phyloP scores from a whole-genome alignment of 2,329 filamentous ascomycete genomes.

The Fusarium coicis region DNA sequence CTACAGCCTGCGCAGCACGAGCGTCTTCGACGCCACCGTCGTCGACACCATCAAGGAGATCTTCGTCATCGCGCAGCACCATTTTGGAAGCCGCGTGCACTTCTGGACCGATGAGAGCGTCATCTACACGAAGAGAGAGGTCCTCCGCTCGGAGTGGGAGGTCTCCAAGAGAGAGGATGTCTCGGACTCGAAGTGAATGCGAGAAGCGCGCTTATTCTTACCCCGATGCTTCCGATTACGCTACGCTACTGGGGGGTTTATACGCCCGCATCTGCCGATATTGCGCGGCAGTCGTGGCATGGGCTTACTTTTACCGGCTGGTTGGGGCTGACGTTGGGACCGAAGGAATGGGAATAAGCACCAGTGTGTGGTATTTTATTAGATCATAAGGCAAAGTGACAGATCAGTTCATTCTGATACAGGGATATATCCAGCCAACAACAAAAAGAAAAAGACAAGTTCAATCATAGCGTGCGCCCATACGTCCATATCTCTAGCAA shows the following conservation, averaged over 20 bases:
- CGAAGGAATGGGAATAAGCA: neutral
- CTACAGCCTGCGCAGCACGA: slow-evolving; percentile 1
- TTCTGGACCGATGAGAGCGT: neutral
- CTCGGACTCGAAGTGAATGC: neutral
- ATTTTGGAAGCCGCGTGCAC: neutral
- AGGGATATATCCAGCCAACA: slow-evolving; percentile 27
- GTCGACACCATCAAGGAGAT: neutral
- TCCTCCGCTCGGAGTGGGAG: neutral
- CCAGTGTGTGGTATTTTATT: neutral
- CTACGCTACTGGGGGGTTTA: neutral
- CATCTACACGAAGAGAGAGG: neutral
- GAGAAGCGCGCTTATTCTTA: neutral
- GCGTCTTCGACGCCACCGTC: neutral
- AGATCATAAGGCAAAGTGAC: neutral
- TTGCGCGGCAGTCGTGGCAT: neutral
- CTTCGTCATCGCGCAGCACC: neutral
- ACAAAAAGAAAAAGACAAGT: neutral
- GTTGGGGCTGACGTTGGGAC: slow-evolving; percentile 11
- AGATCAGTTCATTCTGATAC: slow-evolving; percentile 10
- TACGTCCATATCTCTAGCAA: neutral
- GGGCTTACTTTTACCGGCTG: neutral
- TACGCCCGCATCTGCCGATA: neutral
- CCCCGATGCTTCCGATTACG: neutral
- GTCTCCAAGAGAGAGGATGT: neutral
- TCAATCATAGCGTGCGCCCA: neutral